Base-by-base conservation (phyloP, 2,329 filamentous ascomycete species). In the Dactylellina sp. region DNA sequence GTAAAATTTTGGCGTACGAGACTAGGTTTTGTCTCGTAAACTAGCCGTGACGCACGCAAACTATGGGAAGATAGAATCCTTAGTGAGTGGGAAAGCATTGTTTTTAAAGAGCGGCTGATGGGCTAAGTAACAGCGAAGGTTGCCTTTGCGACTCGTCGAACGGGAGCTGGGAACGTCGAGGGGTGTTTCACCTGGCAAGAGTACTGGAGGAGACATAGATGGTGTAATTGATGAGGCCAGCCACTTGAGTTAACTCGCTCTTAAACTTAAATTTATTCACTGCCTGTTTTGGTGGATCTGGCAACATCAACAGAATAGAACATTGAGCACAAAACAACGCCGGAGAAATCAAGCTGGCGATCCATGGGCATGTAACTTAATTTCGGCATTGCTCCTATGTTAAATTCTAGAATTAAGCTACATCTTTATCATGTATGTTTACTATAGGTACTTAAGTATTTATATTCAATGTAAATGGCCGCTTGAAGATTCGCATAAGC, bases 351-450 rank as follows among this genome's bases (percentile, higher is more conserved):
- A 35, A 35, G 32, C 32, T 35, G 40, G 40, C 40, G 40, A 44
- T 44, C 16, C 12, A 44, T 44, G 40, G 16, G 12, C 40, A n/a
- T 44, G 40, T 44, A n/a, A 44, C 12, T n/a, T 44, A 20, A 44
- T 20, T 44, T 20, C 16, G 40, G 40, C 40, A 20, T n/a, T n/a
- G 12, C 16, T 44, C 40, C 12, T 44, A 44, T 44, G 16, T 44
- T 20, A 44, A 44, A 20, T n/a, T 44, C 40, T 44, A 44, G 40
- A 44, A n/a, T n/a, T 44, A 44, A n/a, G 40, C 40, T 44, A n/a
- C 40, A 44, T n/a, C 40, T 44, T 44, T n/a, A n/a, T 20, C 12
- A n/a, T 44, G 40, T 44, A 20, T n/a, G 6, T 20, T n/a, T 44
- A n/a, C 12, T n/a, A 44, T 44, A 44, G 40, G 40, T 35, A 35